phyloP scores from a whole-genome alignment of 73 alveolate species.

The Tetrahymena thermophila region DNA sequence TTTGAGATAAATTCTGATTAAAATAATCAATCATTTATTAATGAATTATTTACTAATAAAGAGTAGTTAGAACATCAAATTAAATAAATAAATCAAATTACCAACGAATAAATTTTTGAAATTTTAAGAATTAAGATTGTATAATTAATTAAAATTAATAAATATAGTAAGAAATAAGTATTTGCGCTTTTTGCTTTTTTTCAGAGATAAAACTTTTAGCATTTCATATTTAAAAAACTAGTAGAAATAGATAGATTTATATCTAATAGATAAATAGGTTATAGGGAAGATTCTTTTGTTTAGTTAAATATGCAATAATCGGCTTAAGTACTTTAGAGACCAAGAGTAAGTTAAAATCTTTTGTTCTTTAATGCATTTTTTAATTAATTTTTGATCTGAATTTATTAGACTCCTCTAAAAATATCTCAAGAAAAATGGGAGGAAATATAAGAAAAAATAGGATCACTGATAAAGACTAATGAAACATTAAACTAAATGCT shows the following conservation, averaged over 20 bases:
- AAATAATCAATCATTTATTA: background rate
- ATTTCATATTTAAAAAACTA: no score
- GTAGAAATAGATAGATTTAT: background rate
- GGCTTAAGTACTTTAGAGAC: background rate
- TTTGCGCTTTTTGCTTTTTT: background rate
- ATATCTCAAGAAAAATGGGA: background rate
- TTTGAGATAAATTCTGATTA: no score
- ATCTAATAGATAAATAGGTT: background rate
- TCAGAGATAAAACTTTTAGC: no score
- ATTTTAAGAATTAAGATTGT: background rate
- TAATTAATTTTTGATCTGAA: background rate
- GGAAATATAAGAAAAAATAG: background rate
- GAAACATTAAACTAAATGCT: background rate
- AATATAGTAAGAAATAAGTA: background rate
- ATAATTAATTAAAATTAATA: background rate
- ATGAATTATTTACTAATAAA: background rate
- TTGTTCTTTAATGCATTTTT: background rate
- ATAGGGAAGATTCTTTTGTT: background rate
- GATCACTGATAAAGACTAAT: background rate
- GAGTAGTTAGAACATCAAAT: background rate
- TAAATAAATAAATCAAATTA: background rate
- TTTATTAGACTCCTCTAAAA: background rate
- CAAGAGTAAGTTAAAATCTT: background rate
- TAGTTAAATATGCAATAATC: background rate
- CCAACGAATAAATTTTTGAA: background rate